These are phyloP conservation scores for Goffeauzyma gilvescens DNA, from an alignment of 768 basidiomycete genomes.

Conservation along the genomic window DNA sequence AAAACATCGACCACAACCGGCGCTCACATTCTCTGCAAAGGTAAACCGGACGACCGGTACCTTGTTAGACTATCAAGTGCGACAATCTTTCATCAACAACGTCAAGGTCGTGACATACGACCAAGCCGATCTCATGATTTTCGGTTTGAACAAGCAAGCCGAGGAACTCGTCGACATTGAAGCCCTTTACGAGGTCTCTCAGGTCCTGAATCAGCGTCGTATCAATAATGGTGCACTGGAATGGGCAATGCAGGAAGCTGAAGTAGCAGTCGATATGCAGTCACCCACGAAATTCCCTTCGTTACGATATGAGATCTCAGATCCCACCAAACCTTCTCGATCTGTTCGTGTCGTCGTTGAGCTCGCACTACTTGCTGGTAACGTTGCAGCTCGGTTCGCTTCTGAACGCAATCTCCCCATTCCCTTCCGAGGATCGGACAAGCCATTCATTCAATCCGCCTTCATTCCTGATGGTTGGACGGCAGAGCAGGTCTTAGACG, in stretches of 20 bases:
- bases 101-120: slow-evolving; percentile 48
- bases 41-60: slow-evolving; percentile 40
- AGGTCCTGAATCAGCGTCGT: slow-evolving; percentile 4
- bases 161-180: background rate
- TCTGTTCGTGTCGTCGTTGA: slow-evolving; percentile 44
- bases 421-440: slow-evolving; percentile 40
- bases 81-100: slow-evolving; percentile 56
- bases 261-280: background rate
- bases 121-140: slow-evolving; percentile 39
- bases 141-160: background rate
- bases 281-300: no score
- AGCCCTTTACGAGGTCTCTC: background rate
- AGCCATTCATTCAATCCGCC: slow-evolving; percentile 15
- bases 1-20: slow-evolving; percentile 36
- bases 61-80: slow-evolving; percentile 51
- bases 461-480: slow-evolving; percentile 3
- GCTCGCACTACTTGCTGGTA: slow-evolving; percentile 61
- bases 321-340: background rate
- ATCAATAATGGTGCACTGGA: slow-evolving; percentile 6
- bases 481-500: slow-evolving; percentile 32
- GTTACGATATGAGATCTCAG: background rate
- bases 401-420: slow-evolving; percentile 43
- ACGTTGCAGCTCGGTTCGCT: slow-evolving; percentile 55
- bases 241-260: slow-evolving; percentile 2
- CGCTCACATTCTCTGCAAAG: slow-evolving; percentile 63